These are phyloP conservation scores for Coniochaeta ligniaria DNA, from an alignment of 2,329 filamentous ascomycete genomes.

Conservation along the genomic window DNA sequence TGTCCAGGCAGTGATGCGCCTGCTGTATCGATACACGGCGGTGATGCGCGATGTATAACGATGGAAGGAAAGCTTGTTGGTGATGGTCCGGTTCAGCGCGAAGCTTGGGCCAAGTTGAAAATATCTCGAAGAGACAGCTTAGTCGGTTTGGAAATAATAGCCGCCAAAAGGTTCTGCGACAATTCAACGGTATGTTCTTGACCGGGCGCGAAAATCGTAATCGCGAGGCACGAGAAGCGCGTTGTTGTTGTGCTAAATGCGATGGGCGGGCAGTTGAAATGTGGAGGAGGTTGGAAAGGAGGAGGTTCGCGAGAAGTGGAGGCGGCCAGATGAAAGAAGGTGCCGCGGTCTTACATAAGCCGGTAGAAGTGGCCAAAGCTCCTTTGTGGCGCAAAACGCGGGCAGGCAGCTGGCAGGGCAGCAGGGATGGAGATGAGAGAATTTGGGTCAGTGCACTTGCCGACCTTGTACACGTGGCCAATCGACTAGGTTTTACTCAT, in stretches of 20 bases:
- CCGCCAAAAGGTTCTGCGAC: background rate
- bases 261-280: background rate
- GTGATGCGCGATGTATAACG: constrained; percentile 1
- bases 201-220: background rate
- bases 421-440: no score
- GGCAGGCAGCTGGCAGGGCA: no score
- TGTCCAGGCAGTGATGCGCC: constrained; percentile 1
- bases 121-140: background rate
- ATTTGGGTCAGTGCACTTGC: no score
- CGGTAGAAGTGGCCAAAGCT: background rate
- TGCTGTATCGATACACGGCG: background rate
- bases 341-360: background rate
- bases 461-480: background rate
- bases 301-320: constrained; percentile 1
- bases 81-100: background rate
- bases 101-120: constrained; percentile 1
- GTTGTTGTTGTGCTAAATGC: background rate
- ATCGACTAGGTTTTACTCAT: background rate
- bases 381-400: background rate
- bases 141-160: background rate
- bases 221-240: background rate
- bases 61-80: background rate
- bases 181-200: background rate
- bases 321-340: background rate
- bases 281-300: background rate